A percentile compares a stretch with the other conserved stretches of the same genome.
Evolutionary conservation across 371 early-diverging fungal genomes (phyloP).

Genomic region (Entomophthora muscae): DNA sequence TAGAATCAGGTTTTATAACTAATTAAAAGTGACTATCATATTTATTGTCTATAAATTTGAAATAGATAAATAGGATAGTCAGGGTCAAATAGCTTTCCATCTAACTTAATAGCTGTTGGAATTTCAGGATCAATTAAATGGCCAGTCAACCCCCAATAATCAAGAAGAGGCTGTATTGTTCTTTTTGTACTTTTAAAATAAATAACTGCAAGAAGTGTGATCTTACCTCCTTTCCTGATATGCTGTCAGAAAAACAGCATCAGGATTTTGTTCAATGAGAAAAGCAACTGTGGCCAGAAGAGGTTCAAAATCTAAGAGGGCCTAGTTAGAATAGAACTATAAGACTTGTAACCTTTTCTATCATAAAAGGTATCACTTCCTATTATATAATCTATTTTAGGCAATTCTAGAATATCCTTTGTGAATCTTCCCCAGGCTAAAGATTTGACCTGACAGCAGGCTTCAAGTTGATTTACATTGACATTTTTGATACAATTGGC

Average conservation of each 20-base stretch:
- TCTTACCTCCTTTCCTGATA: background rate
- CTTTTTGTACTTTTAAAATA: slow-evolving; percentile 2
- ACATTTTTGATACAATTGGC: background rate
- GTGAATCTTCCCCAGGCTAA: background rate
- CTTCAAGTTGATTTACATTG: background rate
- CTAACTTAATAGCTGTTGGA: background rate
- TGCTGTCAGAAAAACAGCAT: slow-evolving; percentile 4
- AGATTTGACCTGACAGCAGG: background rate
- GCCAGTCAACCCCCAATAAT: slow-evolving; percentile 1
- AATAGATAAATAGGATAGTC: background rate
- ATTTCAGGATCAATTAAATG: background rate
- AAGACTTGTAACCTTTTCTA: background rate
- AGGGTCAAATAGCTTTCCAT: background rate
- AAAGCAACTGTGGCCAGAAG: background rate
- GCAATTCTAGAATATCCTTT: background rate
- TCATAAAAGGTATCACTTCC: slow-evolving; percentile 1
- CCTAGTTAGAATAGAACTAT: background rate
- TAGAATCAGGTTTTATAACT: no score
- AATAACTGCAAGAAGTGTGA: background rate
- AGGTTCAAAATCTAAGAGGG: slow-evolving; percentile 4
- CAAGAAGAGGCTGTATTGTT: slow-evolving; percentile 1
- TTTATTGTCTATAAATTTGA: background rate
- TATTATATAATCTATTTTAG: background rate
- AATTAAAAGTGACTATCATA: background rate
- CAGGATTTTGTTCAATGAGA: slow-evolving; percentile 1